Conservation (phyloP, 2,329 filamentous ascomycete species). For the Colletotrichum shisoi region DNA sequence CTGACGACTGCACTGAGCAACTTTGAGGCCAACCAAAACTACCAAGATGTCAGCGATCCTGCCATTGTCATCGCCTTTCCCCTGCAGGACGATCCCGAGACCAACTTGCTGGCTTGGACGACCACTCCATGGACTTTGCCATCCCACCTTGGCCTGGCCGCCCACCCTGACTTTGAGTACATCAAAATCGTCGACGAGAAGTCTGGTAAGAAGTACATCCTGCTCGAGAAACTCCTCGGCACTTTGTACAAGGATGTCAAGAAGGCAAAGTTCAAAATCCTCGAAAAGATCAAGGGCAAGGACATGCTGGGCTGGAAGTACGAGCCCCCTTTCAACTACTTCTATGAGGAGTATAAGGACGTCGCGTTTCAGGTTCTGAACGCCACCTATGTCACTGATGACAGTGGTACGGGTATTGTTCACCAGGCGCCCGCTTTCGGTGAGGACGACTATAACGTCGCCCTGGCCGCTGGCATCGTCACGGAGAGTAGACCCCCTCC, state of each 20-base stretch:
- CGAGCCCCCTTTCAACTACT: constrained; percentile 87
- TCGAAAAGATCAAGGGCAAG: constrained; percentile 80
- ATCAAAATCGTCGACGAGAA: constrained; percentile 85
- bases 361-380: constrained; percentile 82
- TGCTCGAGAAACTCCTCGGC: constrained; percentile 80
- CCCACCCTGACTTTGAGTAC: constrained; percentile 85
- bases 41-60: constrained; percentile 90
- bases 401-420: constrained; percentile 91
- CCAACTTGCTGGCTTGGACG: constrained; percentile 84
- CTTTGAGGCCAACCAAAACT: constrained; percentile 91
- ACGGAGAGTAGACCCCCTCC: constrained; percentile 80
- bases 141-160: constrained; percentile 79
- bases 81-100: constrained; percentile 77
- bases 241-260: constrained; percentile 94
- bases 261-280: constrained; percentile 88
- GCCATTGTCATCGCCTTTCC: constrained; percentile 90
- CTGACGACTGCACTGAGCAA: constrained; percentile 66
- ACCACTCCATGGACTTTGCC: constrained; percentile 88
- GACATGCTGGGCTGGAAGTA: constrained; percentile 91
- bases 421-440: constrained; percentile 94
- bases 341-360: constrained; percentile 87
- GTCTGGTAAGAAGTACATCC: constrained; percentile 82
- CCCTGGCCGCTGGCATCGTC: constrained; percentile 78
- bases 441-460: constrained; percentile 93
- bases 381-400: constrained; percentile 85